phyloP scores from a whole-genome alignment of 164 flowering plant genomes.

The Chimonanthus praecox region DNA sequence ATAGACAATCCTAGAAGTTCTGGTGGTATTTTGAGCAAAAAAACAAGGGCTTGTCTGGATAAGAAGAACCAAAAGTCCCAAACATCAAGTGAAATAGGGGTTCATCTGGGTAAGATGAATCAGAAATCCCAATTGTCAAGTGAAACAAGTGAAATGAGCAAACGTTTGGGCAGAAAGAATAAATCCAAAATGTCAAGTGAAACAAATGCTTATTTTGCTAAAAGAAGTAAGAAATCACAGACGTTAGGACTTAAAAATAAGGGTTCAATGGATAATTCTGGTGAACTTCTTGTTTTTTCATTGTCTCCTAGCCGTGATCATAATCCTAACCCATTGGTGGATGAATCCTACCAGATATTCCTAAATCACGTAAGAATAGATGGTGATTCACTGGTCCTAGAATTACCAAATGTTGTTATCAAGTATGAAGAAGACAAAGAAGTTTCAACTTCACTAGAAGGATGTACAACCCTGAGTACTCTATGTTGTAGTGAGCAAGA shows the following conservation, averaged over 20 bases:
- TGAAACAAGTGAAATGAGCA: neutral
- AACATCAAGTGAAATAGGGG: neutral
- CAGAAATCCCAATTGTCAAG: neutral
- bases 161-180: too few relatives aligned
- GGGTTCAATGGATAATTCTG: neutral
- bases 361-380: conserved; percentile 14
- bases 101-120: neutral
- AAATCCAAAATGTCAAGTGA: too few relatives aligned
- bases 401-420: conserved; percentile 11
- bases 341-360: conserved; percentile 28
- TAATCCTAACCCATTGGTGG: neutral
- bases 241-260: neutral
- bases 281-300: neutral
- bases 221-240: conserved; percentile 4
- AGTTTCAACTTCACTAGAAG: conserved; percentile 22
- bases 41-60: neutral
- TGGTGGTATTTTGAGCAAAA: neutral
- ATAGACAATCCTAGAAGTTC: neutral
- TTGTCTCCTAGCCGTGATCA: conserved; percentile 4
- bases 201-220: too few relatives aligned
- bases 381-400: conserved; percentile 11
- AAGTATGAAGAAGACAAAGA: conserved; percentile 22
- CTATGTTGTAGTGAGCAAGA: neutral
- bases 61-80: conserved; percentile 5
- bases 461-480: neutral